Conservation (phyloP, 2,329 filamentous ascomycete species). For the Arthrocladium fulminans region DNA sequence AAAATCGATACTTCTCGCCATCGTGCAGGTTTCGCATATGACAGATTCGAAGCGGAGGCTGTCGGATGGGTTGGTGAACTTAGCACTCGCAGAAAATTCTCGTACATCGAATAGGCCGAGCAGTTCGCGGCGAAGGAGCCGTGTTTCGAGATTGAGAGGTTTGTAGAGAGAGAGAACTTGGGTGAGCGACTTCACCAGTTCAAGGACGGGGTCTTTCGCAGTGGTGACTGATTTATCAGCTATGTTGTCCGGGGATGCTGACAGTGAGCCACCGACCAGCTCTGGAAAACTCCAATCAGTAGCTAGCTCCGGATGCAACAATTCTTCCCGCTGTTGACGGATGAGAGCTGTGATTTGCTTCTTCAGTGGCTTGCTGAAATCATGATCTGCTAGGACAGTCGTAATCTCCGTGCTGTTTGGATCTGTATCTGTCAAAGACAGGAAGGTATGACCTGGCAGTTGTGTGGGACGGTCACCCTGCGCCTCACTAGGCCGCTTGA, state of each 20-base stretch:
- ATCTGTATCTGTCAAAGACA: constrained; percentile 45
- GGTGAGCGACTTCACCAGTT: constrained; percentile 87
- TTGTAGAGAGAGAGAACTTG: constrained; percentile 83
- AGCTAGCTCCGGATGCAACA: constrained; percentile 79
- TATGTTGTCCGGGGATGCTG: background rate
- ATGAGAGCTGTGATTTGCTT: constrained; percentile 79
- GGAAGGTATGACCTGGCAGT: constrained; percentile 40
- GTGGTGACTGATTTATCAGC: too few species aligned
- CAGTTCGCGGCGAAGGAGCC: constrained; percentile 79
- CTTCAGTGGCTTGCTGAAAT: constrained; percentile 80
- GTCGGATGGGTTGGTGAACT: constrained; percentile 76
- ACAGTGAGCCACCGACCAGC: constrained; percentile 41
- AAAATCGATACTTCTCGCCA: constrained; percentile 79
- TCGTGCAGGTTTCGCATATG: constrained; percentile 83
- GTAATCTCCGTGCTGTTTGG: constrained; percentile 50
- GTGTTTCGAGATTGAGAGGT: constrained; percentile 57
- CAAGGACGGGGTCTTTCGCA: constrained; percentile 80
- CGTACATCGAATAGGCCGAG: constrained; percentile 85
- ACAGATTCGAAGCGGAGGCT: constrained; percentile 64
- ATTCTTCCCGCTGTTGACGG: constrained; percentile 74
- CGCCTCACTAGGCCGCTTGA: constrained; percentile 64
- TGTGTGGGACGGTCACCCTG: constrained; percentile 51
- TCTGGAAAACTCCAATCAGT: constrained; percentile 77
- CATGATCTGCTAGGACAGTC: constrained; percentile 61
- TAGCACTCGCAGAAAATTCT: constrained; percentile 82